A percentile compares a stretch with the other conserved stretches of the same genome.
Evolutionary conservation across 106 monocot species (phyloP).

Genomic region (Allium sativum): DNA sequence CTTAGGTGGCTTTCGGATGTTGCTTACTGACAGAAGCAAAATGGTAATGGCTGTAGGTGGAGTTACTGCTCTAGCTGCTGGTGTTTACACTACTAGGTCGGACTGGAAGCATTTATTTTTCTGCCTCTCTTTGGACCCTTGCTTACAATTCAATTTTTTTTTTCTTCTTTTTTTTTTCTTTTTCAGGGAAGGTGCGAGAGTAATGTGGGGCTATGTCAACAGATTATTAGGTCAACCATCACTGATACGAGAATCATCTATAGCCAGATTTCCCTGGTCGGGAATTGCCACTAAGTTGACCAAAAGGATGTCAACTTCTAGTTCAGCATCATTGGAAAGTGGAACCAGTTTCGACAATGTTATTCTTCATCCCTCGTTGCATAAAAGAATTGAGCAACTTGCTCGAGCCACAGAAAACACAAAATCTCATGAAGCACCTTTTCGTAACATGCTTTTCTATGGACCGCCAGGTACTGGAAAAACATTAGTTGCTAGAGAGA

Average conservation of each 20-base stretch:
- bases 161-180: not conserved
- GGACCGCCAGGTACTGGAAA: conserved; percentile 96
- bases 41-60: conserved; percentile 85
- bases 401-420: conserved; percentile 89
- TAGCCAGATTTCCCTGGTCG: conserved; percentile 75
- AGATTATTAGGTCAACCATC: conserved; percentile 90
- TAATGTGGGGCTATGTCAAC: conserved; percentile 86
- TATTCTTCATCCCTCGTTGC: conserved; percentile 80
- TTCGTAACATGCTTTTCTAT: conserved; percentile 95
- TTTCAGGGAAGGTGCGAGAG: conserved; percentile 87
- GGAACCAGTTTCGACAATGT: conserved; percentile 44
- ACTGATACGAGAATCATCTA: conserved; percentile 87
- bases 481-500: conserved; percentile 87
- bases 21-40: conserved; percentile 72
- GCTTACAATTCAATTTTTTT: not conserved
- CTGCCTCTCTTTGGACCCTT: not conserved
- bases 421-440: conserved; percentile 89
- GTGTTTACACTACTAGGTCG: conserved; percentile 94
- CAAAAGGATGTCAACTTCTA: conserved; percentile 13
- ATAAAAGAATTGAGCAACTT: conserved; percentile 66
- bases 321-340: conserved; percentile 11
- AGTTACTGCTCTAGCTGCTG: conserved; percentile 90
- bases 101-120: not conserved
- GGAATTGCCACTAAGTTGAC: conserved; percentile 27
- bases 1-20: conserved; percentile 62